These are phyloP conservation scores for Zygotorulaspora danielsina DNA, from an alignment of 805 yeast genomes.

Conservation along the genomic window DNA sequence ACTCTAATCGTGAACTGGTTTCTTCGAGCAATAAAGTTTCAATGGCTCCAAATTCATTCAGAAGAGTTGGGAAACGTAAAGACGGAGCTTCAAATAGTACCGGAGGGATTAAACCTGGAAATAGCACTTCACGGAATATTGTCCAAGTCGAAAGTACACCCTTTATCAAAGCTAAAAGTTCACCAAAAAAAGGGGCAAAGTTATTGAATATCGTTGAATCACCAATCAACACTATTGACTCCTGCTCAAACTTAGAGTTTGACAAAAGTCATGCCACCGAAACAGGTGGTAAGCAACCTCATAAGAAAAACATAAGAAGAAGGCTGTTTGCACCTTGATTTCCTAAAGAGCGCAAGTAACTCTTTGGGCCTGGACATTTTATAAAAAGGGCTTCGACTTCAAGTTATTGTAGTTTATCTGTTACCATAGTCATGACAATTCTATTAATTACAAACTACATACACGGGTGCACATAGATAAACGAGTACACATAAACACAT, in stretches of 20 bases:
- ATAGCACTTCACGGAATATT: slow-evolving; percentile 1
- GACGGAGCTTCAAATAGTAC: neutral
- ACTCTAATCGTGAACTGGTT: neutral
- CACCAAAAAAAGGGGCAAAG: slow-evolving; percentile 15
- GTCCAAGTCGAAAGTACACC: slow-evolving; percentile 35
- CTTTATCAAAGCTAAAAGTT: slow-evolving; percentile 18
- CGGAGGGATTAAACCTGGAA: neutral
- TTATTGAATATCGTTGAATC: slow-evolving; percentile 27
- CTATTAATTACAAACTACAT: neutral
- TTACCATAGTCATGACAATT: neutral
- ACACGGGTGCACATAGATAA: no score
- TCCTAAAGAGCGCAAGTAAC: neutral
- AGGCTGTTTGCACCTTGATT: slow-evolving; percentile 36
- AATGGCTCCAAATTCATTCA: slow-evolving; percentile 22
- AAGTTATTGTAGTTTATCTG: neutral
- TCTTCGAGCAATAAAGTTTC: neutral
- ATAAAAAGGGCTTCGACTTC: no score
- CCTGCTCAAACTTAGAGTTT: neutral
- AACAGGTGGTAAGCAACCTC: neutral
- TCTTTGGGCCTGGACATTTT: no score
- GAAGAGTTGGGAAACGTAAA: slow-evolving; percentile 32
- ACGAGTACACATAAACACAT: neutral
- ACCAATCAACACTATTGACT: slow-evolving; percentile 15
- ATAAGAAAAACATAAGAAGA: slow-evolving; percentile 32
- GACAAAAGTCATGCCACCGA: neutral